These are phyloP conservation scores for Ceratocystis albifundus DNA, from an alignment of 2,329 filamentous ascomycete genomes.

Conservation along the genomic window DNA sequence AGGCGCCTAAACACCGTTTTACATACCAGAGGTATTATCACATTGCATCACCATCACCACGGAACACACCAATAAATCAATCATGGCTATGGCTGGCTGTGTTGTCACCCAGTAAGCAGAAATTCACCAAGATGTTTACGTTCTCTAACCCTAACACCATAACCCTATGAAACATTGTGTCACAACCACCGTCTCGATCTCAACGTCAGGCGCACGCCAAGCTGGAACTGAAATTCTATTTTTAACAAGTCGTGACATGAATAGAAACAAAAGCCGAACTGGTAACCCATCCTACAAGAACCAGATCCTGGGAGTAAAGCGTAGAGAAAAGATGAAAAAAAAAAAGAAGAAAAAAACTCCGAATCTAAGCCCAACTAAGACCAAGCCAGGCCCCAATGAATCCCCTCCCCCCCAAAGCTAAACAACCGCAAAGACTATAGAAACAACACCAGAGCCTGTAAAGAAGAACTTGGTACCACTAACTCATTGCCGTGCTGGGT, in stretches of 20 bases:
- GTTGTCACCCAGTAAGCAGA: no score
- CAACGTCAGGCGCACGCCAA: background rate
- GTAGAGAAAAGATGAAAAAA: background rate
- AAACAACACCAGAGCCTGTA: background rate
- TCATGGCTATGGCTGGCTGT: no score
- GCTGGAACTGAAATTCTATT: background rate
- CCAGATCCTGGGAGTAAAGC: background rate
- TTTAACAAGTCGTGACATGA: background rate
- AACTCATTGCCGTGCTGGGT: background rate
- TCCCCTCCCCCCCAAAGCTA: background rate
- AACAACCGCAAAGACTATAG: background rate
- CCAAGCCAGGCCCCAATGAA: background rate
- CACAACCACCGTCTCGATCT: background rate
- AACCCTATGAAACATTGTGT: background rate
- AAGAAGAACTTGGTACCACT: background rate
- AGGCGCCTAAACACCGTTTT: background rate
- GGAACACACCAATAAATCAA: no score
- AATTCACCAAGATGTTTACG: no score
- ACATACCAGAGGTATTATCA: background rate
- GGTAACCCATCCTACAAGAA: background rate
- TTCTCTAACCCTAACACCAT: no score
- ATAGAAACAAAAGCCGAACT: background rate
- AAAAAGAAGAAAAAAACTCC: background rate
- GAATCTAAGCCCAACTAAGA: background rate
- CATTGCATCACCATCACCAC: background rate